A percentile compares a stretch with the other conserved stretches of the same genome.
These are phyloP conservation scores for Grosmannia penicillata DNA, from an alignment of 2,329 filamentous ascomycete species.

Conservation along the genomic window DNA sequence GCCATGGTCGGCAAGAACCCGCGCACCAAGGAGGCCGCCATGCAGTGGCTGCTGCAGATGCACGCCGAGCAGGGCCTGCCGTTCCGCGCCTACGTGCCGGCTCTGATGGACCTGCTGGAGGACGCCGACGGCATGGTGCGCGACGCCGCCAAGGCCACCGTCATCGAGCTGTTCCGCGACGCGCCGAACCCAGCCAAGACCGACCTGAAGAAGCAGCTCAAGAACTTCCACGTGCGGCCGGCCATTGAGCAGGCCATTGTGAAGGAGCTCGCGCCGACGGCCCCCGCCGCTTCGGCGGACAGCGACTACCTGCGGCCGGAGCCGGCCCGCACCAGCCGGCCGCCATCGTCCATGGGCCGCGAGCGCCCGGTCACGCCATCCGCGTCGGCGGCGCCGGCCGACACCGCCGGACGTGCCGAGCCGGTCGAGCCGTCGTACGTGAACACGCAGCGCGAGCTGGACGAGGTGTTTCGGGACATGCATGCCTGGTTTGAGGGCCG, in stretches of 20 bases:
- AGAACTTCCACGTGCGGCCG: conserved; percentile 70
- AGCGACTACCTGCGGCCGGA: conserved; percentile 22
- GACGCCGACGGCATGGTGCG: conserved; percentile 81
- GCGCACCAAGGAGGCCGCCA: conserved; percentile 68
- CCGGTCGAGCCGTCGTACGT: conserved; percentile 68
- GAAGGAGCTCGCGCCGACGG: conserved; percentile 49
- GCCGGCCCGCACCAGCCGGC: conserved; percentile 12
- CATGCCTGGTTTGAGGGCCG: conserved; percentile 67
- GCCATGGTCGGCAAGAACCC: conserved; percentile 70
- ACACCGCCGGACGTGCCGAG: conserved; percentile 41
- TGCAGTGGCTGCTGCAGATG: conserved; percentile 83
- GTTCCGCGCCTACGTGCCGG: conserved; percentile 71
- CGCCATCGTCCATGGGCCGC: conserved; percentile 6
- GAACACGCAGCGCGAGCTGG: conserved; percentile 73
- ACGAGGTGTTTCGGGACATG: conserved; percentile 77
- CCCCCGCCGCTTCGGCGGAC: conserved; percentile 20
- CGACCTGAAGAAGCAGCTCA: conserved; percentile 76
- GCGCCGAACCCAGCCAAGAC: conserved; percentile 74
- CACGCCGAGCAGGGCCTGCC: conserved; percentile 64
- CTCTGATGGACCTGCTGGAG: conserved; percentile 73
- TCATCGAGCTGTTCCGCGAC: conserved; percentile 75
- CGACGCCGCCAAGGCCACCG: conserved; percentile 66
- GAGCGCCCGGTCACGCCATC: conserved; percentile 47
- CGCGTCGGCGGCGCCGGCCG: no score
- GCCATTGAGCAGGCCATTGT: conserved; percentile 74